Conservation (phyloP, 1,284 basidiomycete species). For the Xerocomus subilludens region DNA sequence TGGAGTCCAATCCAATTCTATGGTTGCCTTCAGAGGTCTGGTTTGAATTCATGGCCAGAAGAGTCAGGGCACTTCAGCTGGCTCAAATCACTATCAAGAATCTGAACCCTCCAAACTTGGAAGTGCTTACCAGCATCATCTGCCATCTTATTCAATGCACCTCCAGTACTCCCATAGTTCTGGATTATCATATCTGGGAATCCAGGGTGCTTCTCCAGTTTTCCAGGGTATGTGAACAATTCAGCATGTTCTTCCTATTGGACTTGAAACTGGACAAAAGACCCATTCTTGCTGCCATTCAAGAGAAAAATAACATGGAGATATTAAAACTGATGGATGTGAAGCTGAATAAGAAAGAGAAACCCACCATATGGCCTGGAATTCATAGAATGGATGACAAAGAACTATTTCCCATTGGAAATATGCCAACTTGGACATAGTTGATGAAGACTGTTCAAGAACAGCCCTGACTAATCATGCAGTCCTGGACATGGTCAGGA, state of each 20-base stretch:
- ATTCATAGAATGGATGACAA: background rate
- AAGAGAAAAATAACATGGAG: background rate
- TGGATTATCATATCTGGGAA: constrained; percentile 7
- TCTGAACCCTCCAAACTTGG: constrained; percentile 9
- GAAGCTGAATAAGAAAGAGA: background rate
- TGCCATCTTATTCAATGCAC: constrained; percentile 17
- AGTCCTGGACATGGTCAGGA: background rate
- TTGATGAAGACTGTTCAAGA: background rate
- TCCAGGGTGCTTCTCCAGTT: constrained; percentile 5
- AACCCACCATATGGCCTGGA: background rate
- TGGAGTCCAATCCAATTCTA: constrained; percentile 19
- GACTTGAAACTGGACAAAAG: background rate
- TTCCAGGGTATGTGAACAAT: background rate
- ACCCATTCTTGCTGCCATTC: background rate
- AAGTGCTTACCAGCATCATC: constrained; percentile 26
- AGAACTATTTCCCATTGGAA: background rate
- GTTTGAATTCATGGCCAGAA: constrained; percentile 21
- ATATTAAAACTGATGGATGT: background rate
- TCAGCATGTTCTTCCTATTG: constrained; percentile 3
- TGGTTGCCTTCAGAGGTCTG: constrained; percentile 19
- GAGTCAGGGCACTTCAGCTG: constrained; percentile 16
- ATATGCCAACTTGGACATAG: background rate
- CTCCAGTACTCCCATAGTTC: background rate
- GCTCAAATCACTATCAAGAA: constrained; percentile 21
- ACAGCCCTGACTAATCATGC: background rate